A percentile compares a stretch with the other conserved stretches of the same genome.
Evolutionary conservation across 805 yeast genomes (phyloP).

Genomic region (Starmerella sp.): DNA sequence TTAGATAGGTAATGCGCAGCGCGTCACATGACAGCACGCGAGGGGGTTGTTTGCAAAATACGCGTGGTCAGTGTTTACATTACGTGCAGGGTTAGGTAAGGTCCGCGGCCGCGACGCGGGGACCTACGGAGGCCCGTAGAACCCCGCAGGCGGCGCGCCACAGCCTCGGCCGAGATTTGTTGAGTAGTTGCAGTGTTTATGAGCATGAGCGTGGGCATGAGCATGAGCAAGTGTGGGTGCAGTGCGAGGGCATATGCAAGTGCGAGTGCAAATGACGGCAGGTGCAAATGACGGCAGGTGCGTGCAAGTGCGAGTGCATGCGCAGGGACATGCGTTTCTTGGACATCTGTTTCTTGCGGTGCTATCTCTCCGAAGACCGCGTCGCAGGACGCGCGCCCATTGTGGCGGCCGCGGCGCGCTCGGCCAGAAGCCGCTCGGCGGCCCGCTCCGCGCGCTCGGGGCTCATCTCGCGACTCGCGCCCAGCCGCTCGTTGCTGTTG

Average conservation of each 20-base stretch:
- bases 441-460: conserved; percentile 17
- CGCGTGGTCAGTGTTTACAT: neutral
- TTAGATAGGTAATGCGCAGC: conserved; percentile 1
- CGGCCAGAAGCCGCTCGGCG: conserved; percentile 13
- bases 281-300: no score
- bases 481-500: neutral
- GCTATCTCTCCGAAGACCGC: neutral
- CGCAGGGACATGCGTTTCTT: no score
- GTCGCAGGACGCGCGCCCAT: neutral
- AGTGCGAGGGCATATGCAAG: no score
- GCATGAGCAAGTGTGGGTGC: no score
- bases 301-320: no score
- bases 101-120: neutral
- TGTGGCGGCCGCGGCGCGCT: conserved; percentile 11
- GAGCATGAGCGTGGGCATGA: no score
- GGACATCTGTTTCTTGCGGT: no score
- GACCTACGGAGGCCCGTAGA: no score
- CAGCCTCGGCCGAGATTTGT: no score
- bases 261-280: no score
- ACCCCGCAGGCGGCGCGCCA: no score
- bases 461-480: conserved; percentile 1
- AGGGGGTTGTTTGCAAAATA: neutral
- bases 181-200: no score
- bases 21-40: neutral
- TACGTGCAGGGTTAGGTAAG: neutral